phyloP scores from a whole-genome alignment of 306 rosid genomes.

The Crotalaria pallida region DNA sequence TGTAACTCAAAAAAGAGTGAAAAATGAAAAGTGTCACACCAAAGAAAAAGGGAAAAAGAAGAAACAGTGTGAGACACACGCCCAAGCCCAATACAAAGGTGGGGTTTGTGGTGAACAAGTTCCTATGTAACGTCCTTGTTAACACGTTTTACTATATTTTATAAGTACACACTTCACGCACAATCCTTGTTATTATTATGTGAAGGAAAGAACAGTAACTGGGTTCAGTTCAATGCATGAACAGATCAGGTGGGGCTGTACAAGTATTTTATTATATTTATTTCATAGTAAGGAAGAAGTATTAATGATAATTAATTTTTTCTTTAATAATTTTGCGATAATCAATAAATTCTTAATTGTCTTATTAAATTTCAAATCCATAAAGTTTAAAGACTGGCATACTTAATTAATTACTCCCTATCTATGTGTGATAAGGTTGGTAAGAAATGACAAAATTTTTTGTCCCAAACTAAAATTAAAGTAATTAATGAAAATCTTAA shows the following conservation, averaged over 20 bases:
- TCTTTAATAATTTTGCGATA: not conserved
- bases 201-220: not conserved
- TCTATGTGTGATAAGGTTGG: too few species aligned
- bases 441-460: too few species aligned
- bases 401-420: too few species aligned
- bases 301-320: not conserved
- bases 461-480: too few species aligned
- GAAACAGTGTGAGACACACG: constrained; percentile 2
- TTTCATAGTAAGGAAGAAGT: not conserved
- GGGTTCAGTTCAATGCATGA: constrained; percentile 5
- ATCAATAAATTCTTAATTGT: not conserved
- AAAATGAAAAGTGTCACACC: not conserved
- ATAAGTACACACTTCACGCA: not conserved
- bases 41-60: not conserved
- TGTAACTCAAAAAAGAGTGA: not conserved
- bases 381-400: too few species aligned
- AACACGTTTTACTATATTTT: not conserved
- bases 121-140: not conserved
- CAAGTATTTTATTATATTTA: not conserved
- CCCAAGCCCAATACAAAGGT: constrained; percentile 23
- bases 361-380: too few species aligned
- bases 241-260: not conserved
- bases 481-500: too few species aligned
- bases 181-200: too few species aligned
- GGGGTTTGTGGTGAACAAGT: not conserved